Evolutionary conservation across 208 protist genomes (phyloP), one percentile per base, ranked within the genome.

Genomic region (Acanthamoeba polyphaga): DNA sequence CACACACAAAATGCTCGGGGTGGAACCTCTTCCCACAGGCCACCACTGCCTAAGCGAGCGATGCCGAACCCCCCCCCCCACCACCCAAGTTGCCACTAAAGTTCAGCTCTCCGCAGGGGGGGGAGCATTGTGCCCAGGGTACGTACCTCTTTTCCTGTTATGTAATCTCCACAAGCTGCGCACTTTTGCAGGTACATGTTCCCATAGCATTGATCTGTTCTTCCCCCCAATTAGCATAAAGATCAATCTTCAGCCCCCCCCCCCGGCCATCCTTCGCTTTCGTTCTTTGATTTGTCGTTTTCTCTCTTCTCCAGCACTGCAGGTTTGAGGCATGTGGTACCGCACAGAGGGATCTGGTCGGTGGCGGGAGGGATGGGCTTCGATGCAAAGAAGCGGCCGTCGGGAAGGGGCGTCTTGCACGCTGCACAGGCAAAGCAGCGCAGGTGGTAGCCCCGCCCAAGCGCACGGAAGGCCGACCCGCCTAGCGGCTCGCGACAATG

Each of bases 181-280:
- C 72, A 80, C 72, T 80, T 80, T 38, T 80, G 72, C 13, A 80
- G 72, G 72, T 80, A 80, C 72, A 80, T 80, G 34, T 80, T 80
- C 17, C 72, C 72, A 49, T 80, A 80, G 22, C 72, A 80, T n/a
- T 2, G 15, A 9, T 80, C 72, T 80, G 72, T 27, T n/a, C 70
- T 4, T 29, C 29, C 62, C 12, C 62, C 17, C 62, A 1, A 10
- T 29, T 17, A 68, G 9, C 24, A 32, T 51, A 12, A 51, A 51
- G 49, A 17, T 51, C 49, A 76, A 76, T 27, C 34, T 76, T 80
- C 2, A 43, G 49, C 17, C 15, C 32, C 32, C 68, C 68, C 27
- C 27, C 29, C 27, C 29, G 34, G 34, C 34, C 34, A 34, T 34
- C 34, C 34, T 51, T 51, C 49, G 49, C 12, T 19, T 76, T 76